Conservation (phyloP, 192 early-diverging fungal genomes). For the Coemansia reversa region DNA sequence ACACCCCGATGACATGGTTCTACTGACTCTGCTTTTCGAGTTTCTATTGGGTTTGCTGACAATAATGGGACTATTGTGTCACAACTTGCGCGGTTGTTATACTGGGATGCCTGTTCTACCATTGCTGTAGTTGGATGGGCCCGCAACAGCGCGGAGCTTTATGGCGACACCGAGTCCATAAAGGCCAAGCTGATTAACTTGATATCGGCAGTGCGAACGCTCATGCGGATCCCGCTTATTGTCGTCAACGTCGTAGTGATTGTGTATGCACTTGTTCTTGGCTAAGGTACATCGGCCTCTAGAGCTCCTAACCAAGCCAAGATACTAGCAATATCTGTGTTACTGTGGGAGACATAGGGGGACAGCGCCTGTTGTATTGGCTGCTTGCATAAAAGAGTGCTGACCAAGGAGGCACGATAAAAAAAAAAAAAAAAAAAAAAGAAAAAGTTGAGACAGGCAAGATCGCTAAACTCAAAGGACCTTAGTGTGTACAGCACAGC, state of each 20-base stretch:
- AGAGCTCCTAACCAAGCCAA: not conserved
- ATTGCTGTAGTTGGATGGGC: slow-evolving; percentile 67
- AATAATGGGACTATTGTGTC: not conserved
- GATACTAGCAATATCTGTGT: not conserved
- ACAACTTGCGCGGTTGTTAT: not conserved
- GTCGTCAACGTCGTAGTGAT: slow-evolving; percentile 77
- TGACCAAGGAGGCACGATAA: not conserved
- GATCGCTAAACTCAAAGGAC: not conserved
- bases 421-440: not conserved
- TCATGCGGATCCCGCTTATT: slow-evolving; percentile 86
- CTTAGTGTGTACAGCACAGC: not conserved
- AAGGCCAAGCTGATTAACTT: slow-evolving; percentile 82
- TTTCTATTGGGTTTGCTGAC: not conserved
- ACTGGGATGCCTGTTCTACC: not conserved
- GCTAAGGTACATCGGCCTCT: slow-evolving; percentile 49
- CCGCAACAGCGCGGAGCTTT: slow-evolving; percentile 59
- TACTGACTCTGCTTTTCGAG: not conserved
- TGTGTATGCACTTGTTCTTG: slow-evolving; percentile 77
- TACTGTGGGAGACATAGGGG: not conserved
- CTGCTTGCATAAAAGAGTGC: not conserved
- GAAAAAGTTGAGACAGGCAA: not conserved
- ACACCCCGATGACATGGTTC: not conserved
- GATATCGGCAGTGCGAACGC: slow-evolving; percentile 85
- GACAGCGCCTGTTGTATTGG: not conserved
- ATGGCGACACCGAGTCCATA: slow-evolving; percentile 66